These are phyloP conservation scores for Fomitopsis betulina DNA, from an alignment of 1,284 basidiomycete species.

Conservation along the genomic window DNA sequence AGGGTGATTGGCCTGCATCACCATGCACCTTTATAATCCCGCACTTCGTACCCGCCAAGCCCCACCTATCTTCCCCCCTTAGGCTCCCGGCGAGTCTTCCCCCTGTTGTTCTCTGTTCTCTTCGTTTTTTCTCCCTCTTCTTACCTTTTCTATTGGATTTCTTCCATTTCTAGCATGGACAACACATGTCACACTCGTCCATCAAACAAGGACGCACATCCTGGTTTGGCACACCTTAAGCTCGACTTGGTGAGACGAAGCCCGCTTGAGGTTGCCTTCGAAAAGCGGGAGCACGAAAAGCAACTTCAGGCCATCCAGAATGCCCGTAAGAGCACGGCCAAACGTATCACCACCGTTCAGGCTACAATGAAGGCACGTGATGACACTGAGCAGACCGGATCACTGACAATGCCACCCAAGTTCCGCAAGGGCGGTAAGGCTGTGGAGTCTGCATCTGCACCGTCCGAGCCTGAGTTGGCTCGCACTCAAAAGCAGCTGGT, in stretches of 20 bases:
- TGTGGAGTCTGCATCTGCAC: too few relatives aligned
- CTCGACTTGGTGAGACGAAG: neutral
- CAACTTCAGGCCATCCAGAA: neutral
- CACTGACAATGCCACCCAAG: neutral
- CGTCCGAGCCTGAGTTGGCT: too few relatives aligned
- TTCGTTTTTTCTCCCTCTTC: neutral
- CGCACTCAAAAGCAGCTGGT: neutral
- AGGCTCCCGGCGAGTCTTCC: too few relatives aligned
- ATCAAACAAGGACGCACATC: neutral
- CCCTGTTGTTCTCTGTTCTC: neutral
- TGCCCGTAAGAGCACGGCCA: neutral
- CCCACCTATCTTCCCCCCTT: too few relatives aligned
- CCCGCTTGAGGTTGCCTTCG: neutral
- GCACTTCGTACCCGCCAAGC: too few relatives aligned
- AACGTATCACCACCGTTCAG: neutral
- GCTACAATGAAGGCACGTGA: neutral
- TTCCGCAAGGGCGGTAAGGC: neutral
- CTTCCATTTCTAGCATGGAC: neutral
- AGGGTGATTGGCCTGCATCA: too few relatives aligned
- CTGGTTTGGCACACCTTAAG: neutral
- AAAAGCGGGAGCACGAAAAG: neutral
- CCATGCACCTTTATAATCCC: too few relatives aligned
- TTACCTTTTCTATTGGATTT: neutral
- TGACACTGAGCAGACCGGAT: neutral
- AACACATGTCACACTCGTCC: neutral